A percentile compares a stretch with the other conserved stretches of the same genome.
Evolutionary conservation across 345 rosid species (phyloP).

Genomic region (Hevea brasiliensis): DNA sequence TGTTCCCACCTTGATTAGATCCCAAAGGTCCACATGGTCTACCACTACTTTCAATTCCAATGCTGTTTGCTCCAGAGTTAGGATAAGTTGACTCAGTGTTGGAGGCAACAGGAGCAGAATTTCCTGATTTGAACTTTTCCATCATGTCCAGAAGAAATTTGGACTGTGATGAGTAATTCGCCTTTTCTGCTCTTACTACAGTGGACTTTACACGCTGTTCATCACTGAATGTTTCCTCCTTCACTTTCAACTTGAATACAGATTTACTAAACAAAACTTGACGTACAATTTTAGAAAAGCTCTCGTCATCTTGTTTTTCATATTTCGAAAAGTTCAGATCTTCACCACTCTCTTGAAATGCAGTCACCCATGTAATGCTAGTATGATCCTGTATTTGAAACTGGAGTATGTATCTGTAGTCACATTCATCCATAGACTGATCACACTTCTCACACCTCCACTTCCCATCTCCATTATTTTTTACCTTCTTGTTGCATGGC

Average conservation of each 20-base stretch:
- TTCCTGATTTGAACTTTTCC: slow-evolving; percentile 48
- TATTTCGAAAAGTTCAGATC: slow-evolving; percentile 60
- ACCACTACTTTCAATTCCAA: slow-evolving; percentile 33
- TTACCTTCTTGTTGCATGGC: slow-evolving; percentile 78
- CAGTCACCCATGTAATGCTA: slow-evolving; percentile 81
- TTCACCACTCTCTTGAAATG: slow-evolving; percentile 83
- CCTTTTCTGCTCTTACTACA: slow-evolving; percentile 70
- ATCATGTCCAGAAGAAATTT: slow-evolving; percentile 61
- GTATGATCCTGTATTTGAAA: slow-evolving; percentile 93
- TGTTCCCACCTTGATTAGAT: slow-evolving; percentile 22
- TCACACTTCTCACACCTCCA: slow-evolving; percentile 93
- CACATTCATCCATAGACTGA: slow-evolving; percentile 65
- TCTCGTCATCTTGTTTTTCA: slow-evolving; percentile 67
- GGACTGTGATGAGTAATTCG: slow-evolving; percentile 56
- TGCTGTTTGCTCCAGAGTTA: slow-evolving; percentile 23
- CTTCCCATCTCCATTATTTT: slow-evolving; percentile 86
- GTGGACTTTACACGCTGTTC: slow-evolving; percentile 89
- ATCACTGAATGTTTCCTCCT: slow-evolving; percentile 83
- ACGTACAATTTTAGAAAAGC: slow-evolving; percentile 62
- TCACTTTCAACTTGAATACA: slow-evolving; percentile 78
- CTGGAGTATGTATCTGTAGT: slow-evolving; percentile 80
- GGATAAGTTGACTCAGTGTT: slow-evolving; percentile 37
- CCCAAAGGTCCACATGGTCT: slow-evolving; percentile 31
- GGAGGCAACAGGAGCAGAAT: slow-evolving; percentile 24
- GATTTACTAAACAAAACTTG: slow-evolving; percentile 63